Percentiles rank a stretch among this genome's conserved stretches.
These are phyloP conservation scores for Nannochloris sp. DNA, from an alignment of 139 green algal species.

Conservation along the genomic window DNA sequence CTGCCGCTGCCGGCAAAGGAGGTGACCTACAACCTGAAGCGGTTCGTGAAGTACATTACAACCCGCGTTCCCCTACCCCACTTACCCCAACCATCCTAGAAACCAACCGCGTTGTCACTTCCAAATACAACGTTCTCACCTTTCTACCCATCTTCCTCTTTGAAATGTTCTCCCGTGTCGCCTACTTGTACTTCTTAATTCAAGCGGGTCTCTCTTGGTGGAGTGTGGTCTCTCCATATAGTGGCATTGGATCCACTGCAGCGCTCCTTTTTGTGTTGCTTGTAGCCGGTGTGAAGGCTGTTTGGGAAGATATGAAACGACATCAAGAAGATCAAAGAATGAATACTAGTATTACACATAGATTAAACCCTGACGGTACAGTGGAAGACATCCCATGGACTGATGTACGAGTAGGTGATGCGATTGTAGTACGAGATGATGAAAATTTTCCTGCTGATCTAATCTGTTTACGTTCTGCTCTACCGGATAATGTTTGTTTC, in stretches of 20 bases:
- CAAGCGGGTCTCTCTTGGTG: conserved; percentile 48
- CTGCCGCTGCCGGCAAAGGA: neutral
- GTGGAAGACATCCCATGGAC: conserved; percentile 39
- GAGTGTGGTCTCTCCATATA: conserved; percentile 45
- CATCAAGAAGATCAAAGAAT: conserved; percentile 46
- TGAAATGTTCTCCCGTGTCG: conserved; percentile 68
- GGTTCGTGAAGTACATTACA: conserved; percentile 13
- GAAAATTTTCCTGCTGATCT: conserved; percentile 80
- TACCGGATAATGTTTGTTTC: conserved; percentile 56
- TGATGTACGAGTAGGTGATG: conserved; percentile 60
- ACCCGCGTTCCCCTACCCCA: neutral
- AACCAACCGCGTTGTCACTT: conserved; percentile 55
- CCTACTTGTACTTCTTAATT: conserved; percentile 80
- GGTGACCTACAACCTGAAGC: neutral
- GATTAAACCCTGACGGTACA: conserved; percentile 37
- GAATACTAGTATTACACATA: conserved; percentile 51
- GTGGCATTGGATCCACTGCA: conserved; percentile 34
- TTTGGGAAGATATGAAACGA: conserved; percentile 52
- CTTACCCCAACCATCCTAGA: conserved; percentile 6
- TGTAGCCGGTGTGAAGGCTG: conserved; percentile 48
- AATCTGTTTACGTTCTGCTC: conserved; percentile 55
- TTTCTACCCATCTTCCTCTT: conserved; percentile 73
- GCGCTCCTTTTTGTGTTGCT: conserved; percentile 56
- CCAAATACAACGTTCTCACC: conserved; percentile 72
- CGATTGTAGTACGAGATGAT: conserved; percentile 64